Percentiles rank a stretch among this genome's conserved stretches.
These are phyloP conservation scores for Lenwebbia sp. DNA, from an alignment of 345 rosid genomes.

Conservation along the genomic window DNA sequence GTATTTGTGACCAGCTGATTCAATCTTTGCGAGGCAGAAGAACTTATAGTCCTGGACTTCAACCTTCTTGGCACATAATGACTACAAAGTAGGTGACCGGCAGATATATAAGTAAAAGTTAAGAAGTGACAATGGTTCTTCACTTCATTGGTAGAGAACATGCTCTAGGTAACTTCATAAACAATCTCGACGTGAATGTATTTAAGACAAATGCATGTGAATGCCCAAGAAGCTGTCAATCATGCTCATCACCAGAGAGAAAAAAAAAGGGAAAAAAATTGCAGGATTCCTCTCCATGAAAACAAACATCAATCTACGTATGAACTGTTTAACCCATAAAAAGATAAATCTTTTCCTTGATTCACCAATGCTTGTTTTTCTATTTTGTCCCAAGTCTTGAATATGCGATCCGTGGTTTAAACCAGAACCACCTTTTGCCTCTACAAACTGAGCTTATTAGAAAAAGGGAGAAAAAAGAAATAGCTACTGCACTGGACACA, in stretches of 20 bases:
- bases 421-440: not conserved
- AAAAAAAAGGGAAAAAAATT: not conserved
- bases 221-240: not conserved
- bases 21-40: constrained; percentile 42
- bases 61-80: constrained; percentile 36
- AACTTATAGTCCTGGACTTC: constrained; percentile 45
- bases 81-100: constrained; percentile 13
- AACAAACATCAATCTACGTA: not conserved
- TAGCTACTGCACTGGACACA: not conserved
- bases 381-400: not conserved
- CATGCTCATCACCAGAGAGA: not conserved
- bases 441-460: not conserved
- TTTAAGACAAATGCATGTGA: not conserved
- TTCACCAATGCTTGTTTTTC: not conserved
- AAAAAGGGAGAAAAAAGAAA: not conserved
- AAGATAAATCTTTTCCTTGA: not conserved
- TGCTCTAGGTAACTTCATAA: not conserved
- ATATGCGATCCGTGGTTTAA: not conserved
- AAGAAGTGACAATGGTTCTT: not conserved
- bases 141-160: not conserved
- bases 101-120: not conserved
- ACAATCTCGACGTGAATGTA: not conserved
- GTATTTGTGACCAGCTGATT: constrained; percentile 21
- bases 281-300: not conserved
- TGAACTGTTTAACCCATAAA: not conserved